phyloP scores from a whole-genome alignment of 73 alveolate species.

The Paramecium sexaurelia region DNA sequence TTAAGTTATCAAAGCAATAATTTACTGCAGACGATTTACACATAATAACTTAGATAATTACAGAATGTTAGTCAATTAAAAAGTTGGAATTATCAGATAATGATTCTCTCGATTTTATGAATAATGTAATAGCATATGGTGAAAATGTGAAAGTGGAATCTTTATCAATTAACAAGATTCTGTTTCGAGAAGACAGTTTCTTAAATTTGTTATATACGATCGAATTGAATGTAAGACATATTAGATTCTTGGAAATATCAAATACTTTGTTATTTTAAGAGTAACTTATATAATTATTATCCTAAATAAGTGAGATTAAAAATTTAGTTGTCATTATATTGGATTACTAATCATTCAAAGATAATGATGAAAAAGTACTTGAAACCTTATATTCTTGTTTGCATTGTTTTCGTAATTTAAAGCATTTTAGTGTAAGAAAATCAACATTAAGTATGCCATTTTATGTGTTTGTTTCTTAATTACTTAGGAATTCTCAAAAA shows the following conservation, averaged over 20 bases:
- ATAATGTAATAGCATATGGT: background rate
- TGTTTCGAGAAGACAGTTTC: background rate
- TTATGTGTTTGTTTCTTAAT: background rate
- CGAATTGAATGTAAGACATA: background rate
- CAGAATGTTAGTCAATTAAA: background rate
- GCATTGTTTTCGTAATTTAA: background rate
- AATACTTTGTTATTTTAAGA: background rate
- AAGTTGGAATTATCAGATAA: background rate
- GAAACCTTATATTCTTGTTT: background rate
- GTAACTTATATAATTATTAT: background rate
- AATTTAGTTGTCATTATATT: background rate
- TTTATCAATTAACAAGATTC: background rate
- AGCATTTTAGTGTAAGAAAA: background rate
- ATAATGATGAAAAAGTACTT: background rate
- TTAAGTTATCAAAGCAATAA: background rate
- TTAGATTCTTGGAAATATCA: slow-evolving; percentile 2
- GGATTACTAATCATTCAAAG: background rate
- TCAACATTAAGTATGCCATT: background rate
- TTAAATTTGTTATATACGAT: background rate
- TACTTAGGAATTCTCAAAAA: background rate
- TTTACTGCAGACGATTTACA: slow-evolving; percentile 46
- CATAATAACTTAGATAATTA: background rate
- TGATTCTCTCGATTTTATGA: background rate
- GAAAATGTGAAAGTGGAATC: background rate
- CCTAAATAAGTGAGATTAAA: background rate